These are phyloP conservation scores for Backusella australiensis DNA, from an alignment of 192 early-diverging fungal species.

Conservation along the genomic window DNA sequence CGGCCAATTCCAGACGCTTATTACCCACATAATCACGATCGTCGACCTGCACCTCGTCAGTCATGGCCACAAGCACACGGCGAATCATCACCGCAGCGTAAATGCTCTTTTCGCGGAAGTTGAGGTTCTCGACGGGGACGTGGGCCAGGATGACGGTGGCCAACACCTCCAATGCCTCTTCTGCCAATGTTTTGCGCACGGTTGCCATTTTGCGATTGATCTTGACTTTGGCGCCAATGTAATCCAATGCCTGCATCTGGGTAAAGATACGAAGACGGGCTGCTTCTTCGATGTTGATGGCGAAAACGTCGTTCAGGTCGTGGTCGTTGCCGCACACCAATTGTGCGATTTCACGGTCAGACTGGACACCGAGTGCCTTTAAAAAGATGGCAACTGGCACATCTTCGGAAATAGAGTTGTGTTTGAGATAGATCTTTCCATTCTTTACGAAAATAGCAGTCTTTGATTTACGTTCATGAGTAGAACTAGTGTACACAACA, in stretches of 20 bases:
- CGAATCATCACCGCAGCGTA: constrained; percentile 94
- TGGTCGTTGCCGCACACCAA: constrained; percentile 87
- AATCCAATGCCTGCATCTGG: constrained; percentile 91
- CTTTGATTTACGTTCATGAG: constrained; percentile 92
- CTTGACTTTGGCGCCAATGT: constrained; percentile 78
- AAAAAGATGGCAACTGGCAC: constrained; percentile 85
- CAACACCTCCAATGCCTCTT: constrained; percentile 87
- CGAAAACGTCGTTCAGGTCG: constrained; percentile 77
- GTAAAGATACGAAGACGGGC: constrained; percentile 75
- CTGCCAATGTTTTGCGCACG: constrained; percentile 55
- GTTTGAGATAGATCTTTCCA: constrained; percentile 78
- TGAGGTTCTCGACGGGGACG: constrained; percentile 83
- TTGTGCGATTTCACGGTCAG: constrained; percentile 93
- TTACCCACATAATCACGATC: constrained; percentile 99
- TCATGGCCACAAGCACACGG: constrained; percentile 84
- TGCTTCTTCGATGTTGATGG: constrained; percentile 85
- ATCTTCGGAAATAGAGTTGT: constrained; percentile 88
- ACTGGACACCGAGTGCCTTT: constrained; percentile 93
- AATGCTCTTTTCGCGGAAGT: constrained; percentile 90
- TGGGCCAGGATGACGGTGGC: constrained; percentile 87
- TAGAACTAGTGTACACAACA: constrained; percentile 54
- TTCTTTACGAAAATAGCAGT: constrained; percentile 74
- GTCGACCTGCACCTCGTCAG: constrained; percentile 79
- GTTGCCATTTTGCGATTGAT: constrained; percentile 53
- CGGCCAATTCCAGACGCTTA: constrained; percentile 96